These are phyloP conservation scores for Magnolia officinalis DNA, from an alignment of 164 flowering plant species.

Conservation along the genomic window DNA sequence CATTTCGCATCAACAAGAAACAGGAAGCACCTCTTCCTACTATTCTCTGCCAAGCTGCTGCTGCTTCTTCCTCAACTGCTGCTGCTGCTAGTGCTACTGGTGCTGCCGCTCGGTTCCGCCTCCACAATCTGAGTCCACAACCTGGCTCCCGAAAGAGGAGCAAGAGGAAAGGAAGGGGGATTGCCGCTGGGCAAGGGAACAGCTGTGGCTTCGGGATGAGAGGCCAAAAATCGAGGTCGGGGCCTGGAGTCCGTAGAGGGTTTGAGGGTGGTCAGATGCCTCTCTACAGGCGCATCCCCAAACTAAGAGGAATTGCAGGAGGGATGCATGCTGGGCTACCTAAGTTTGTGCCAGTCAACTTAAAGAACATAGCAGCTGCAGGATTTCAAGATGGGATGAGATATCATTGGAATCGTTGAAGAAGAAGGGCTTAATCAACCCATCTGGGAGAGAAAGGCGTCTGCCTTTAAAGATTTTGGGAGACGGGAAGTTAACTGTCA, in stretches of 20 bases:
- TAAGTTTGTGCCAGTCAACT: constrained; percentile 81
- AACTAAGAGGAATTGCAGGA: constrained; percentile 93
- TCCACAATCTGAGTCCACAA: constrained; percentile 83
- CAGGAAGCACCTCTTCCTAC: constrained; percentile 10
- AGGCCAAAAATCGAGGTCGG: constrained; percentile 96
- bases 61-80: constrained; percentile 16
- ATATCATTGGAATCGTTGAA: constrained; percentile 84
- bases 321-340: constrained; percentile 94
- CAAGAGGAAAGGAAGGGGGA: constrained; percentile 91
- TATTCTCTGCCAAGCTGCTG: constrained; percentile 25
- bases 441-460: constrained; percentile 91
- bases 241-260: constrained; percentile 77
- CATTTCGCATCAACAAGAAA: background rate
- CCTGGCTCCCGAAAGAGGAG: constrained; percentile 80
- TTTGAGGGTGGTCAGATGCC: constrained; percentile 98
- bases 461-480: constrained; percentile 90
- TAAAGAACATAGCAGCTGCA: constrained; percentile 74
- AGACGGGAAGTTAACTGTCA: constrained; percentile 68
- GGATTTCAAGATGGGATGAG: constrained; percentile 94
- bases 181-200: constrained; percentile 78
- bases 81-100: constrained; percentile 7
- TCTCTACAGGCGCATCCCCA: constrained; percentile 79
- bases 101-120: constrained; percentile 48
- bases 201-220: constrained; percentile 99
- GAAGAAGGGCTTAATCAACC: constrained; percentile 79